These are phyloP conservation scores for Pigoraptor vietnamica DNA, from an alignment of 78 protist species.

Conservation along the genomic window DNA sequence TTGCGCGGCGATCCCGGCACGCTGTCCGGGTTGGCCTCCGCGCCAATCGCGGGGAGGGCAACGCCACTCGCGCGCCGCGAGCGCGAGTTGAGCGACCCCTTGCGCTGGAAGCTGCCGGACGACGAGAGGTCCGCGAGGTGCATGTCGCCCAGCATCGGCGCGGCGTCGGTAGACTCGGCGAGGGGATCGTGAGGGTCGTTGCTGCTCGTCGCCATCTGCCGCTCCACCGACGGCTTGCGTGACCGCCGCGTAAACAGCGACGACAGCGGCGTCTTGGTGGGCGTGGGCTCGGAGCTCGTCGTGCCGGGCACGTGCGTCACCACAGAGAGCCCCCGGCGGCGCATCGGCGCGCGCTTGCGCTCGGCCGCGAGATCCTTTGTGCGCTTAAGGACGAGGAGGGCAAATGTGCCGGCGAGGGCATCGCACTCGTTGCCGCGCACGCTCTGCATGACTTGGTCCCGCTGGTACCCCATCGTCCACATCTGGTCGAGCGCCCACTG, in stretches of 20 bases:
- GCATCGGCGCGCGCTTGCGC: not conserved
- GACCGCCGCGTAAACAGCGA: not conserved
- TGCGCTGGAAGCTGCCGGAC: not conserved
- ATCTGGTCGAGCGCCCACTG: not conserved
- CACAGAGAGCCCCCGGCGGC: not conserved
- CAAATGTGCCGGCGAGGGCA: not conserved
- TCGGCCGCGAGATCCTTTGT: not conserved
- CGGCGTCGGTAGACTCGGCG: too few relatives aligned
- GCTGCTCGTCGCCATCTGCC: not conserved
- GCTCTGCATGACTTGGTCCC: not conserved
- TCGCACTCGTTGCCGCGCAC: not conserved
- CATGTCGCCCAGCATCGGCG: too few relatives aligned
- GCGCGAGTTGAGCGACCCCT: not conserved
- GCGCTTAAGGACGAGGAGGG: not conserved
- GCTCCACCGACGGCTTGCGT: not conserved
- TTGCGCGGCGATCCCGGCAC: not conserved
- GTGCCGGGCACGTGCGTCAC: too few relatives aligned
- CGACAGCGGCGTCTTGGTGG: not conserved
- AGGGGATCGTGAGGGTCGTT: too few relatives aligned
- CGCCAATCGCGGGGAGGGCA: not conserved
- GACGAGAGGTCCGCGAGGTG: too few relatives aligned
- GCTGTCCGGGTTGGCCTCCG: not conserved
- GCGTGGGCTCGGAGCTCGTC: too few relatives aligned
- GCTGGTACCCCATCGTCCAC: not conserved
- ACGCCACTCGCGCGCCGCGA: not conserved